These are phyloP conservation scores for Musa schizocarpa DNA, from an alignment of 176 grass and related monocot species.

Conservation along the genomic window DNA sequence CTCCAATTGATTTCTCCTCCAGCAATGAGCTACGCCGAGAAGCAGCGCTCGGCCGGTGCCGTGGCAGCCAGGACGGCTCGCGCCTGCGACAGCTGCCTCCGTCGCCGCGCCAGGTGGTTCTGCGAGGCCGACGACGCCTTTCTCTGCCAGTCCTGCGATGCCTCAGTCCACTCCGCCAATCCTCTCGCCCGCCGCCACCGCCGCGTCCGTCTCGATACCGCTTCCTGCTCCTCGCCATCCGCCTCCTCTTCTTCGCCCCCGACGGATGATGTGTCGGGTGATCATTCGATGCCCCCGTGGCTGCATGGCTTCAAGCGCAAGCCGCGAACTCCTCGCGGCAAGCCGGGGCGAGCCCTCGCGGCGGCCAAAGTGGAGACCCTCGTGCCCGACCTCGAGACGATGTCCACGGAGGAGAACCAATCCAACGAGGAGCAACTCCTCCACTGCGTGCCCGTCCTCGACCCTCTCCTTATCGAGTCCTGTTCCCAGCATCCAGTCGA, in stretches of 20 bases:
- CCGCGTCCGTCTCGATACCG: conserved; percentile 40
- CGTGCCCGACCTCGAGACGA: conserved; percentile 38
- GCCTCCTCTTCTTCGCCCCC: neutral
- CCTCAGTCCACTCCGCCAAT: conserved; percentile 93
- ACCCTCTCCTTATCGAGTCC: conserved; percentile 28
- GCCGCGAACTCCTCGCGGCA: conserved; percentile 51
- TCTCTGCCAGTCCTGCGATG: conserved; percentile 77
- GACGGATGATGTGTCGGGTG: neutral
- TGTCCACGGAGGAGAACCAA: conserved; percentile 35
- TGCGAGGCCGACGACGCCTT: conserved; percentile 91
- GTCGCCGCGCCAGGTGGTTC: conserved; percentile 71
- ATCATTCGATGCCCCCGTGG: neutral
- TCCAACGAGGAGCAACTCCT: conserved; percentile 23
- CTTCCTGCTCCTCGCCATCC: conserved; percentile 3
- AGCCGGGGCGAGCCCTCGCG: conserved; percentile 1
- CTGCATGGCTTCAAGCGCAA: conserved; percentile 68
- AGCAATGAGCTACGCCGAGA: conserved; percentile 24
- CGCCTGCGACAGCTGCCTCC: conserved; percentile 72
- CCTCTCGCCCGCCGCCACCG: conserved; percentile 74
- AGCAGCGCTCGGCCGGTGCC: conserved; percentile 12
- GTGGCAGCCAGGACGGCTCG: conserved; percentile 45
- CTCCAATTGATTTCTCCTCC: neutral
- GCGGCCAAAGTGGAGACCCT: conserved; percentile 19
- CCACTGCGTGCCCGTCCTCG: conserved; percentile 58
- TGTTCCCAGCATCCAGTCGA: neutral